Base-by-base conservation (phyloP, 108 stramenopile species). In the Skeletonema marinoi region DNA sequence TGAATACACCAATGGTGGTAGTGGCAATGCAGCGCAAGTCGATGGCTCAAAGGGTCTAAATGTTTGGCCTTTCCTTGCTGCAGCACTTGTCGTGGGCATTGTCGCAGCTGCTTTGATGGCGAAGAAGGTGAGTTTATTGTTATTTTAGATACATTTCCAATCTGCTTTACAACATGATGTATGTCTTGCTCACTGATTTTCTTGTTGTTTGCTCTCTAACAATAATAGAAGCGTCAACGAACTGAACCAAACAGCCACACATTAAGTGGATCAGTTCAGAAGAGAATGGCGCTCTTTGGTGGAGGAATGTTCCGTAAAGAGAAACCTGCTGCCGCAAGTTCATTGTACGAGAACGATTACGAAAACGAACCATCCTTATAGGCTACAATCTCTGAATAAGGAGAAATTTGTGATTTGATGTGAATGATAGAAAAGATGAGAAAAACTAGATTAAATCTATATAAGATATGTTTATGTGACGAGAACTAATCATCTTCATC, bases 21-120 rank as follows among this genome's bases (percentile, higher is more conserved):
- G 21, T 56, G 54, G 54, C 8, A 25, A 56, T 29, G 54, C 54
- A 25, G 1, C 1, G 1, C 21, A 56, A 29, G n/a, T 56, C 54
- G n/a, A 17, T 25, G 54, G 32, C 38, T 21, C n/a, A 1, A 64
- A 51, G 13, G 6, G 16, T 17, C 5, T 32, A 12, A 39, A 39
- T 21, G 32, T 65, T 30, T 73, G 72, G 72, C 72, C 72, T 50
- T 65, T 73, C 42, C 31, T 73, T 19, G 25, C 63, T 6, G 63
- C 32, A 14, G 63, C 72, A 46, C 41, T 73, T 36, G 72, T 54
- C 17, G 72, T 63, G 1, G 72, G 63, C 32, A 9, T 33, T 14
- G 32, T 51, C 32, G 72, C 31, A 8, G 72, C 72, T n/a, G 41
- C 44, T 0, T 44, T 73, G n/a, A 21, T 73, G 62, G 48, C 64